Evolutionary conservation across 345 rosid species (phyloP).

Genomic region (Brassica napus): Da-Ae NC_063436.1:1628501-1629000

Average conservation of each 20-base stretch:
- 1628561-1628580: constrained; percentile 72
- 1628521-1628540: constrained; percentile 56
- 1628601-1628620: constrained; percentile 63
- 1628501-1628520: constrained; percentile 62
- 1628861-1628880: neutral
- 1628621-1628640: constrained; percentile 68
- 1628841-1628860: neutral
- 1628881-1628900: neutral
- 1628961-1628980: constrained; percentile 52
- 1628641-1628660: constrained; percentile 62
- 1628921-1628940: constrained; percentile 67
- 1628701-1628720: constrained; percentile 58
- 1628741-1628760: constrained; percentile 68
- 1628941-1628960: constrained; percentile 62
- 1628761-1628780: constrained; percentile 62
- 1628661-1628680: constrained; percentile 62
- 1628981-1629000: neutral
- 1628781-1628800: constrained; percentile 52
- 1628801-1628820: constrained; percentile 66
- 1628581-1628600: constrained; percentile 61
- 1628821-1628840: constrained; percentile 35
- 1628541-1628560: constrained; percentile 78
- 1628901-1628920: constrained; percentile 46
- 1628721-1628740: constrained; percentile 71
- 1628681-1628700: constrained; percentile 52